Evolutionary conservation across 331 rosid genomes (phyloP).

Genomic region (Stylosanthes scabra): DNA sequence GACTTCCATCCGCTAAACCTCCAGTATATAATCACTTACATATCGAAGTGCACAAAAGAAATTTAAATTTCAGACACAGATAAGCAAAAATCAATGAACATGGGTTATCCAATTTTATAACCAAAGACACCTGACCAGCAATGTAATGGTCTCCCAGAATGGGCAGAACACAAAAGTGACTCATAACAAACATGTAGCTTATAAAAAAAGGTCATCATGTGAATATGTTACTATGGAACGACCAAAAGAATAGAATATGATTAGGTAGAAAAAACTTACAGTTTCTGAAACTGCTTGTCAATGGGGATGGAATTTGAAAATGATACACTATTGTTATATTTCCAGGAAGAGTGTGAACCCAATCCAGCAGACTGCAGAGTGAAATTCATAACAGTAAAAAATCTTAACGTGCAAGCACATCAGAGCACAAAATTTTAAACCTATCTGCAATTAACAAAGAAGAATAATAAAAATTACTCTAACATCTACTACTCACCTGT

Average conservation of each 20-base stretch:
- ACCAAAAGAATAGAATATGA: conserved; percentile 26
- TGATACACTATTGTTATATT: conserved; percentile 47
- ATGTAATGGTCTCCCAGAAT: conserved; percentile 20
- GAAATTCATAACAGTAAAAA: conserved; percentile 18
- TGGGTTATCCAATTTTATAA: conserved; percentile 21
- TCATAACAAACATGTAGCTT: conserved; percentile 23
- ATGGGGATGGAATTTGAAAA: conserved; percentile 55
- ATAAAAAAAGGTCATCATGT: background rate
- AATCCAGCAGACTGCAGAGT: conserved; percentile 60
- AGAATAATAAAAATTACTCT: background rate
- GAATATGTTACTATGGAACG: conserved; percentile 15
- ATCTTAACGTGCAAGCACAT: conserved; percentile 32
- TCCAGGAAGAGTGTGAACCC: conserved; percentile 72
- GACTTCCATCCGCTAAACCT: conserved; percentile 20
- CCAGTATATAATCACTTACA: conserved; percentile 16
- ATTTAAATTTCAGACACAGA: conserved; percentile 10
- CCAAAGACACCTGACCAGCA: conserved; percentile 8
- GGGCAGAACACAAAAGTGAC: conserved; percentile 25
- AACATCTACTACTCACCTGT: conserved; percentile 54
- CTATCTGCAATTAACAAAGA: background rate
- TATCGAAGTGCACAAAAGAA: conserved; percentile 18
- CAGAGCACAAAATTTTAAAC: conserved; percentile 28
- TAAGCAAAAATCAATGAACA: conserved; percentile 17
- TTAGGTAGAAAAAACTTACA: conserved; percentile 63
- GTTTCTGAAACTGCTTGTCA: conserved; percentile 76